Base-by-base conservation (phyloP, 164 flowering plant species). In the Macadamia tetraphylla region DNA sequence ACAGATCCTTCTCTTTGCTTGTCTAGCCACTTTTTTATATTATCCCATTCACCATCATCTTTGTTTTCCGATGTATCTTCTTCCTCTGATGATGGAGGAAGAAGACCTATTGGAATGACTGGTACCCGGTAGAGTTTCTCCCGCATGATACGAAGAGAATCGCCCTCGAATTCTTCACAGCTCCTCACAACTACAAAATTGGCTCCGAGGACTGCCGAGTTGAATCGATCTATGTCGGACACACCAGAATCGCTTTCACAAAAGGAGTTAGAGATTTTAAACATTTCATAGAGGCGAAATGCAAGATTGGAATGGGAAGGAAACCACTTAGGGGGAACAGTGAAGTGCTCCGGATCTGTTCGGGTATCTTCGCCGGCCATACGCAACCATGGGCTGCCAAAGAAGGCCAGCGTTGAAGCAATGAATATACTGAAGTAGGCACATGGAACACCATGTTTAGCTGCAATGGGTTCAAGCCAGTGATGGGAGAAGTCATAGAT, bases 121-220 rank as follows among this genome's bases (percentile, higher is more conserved):
- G 86, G 85, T 67, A 80, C 83, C 58, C 58, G 48, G 70, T 82
- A 75, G 12, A 88, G 73, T 35, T 35, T 35, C 43, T 77, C 52
- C 0, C 11, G 10, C 1, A 85, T 72, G 18, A 87, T 67, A 11
- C 44, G 29, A 13, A 91, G 70, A 82, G 79, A 84, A 6, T 84
- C 84, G 0, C 84, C 77, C 66, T 91, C 92, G 44, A 87, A 78
- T 68, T 84, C 92, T 1, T 51, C 6, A 58, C 78, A 77, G 56
- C 83, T 86, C 35, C 94, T 52, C 3, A 88, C 5, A 0, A 71
- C 70, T 30, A 87, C 79, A 9, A 80, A 64, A 10, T 79, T 77
- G 53, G 87, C 51, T 8, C 43, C 43, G 10, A 78, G 35, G 0
- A 80, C 63, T 0, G 18, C 7, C 0, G 72, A 79, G 12, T 67